These are phyloP conservation scores for Bryum argenteum DNA, from an alignment of 225 moss, liverwort and hornwort genomes.

Conservation along the genomic window DNA sequence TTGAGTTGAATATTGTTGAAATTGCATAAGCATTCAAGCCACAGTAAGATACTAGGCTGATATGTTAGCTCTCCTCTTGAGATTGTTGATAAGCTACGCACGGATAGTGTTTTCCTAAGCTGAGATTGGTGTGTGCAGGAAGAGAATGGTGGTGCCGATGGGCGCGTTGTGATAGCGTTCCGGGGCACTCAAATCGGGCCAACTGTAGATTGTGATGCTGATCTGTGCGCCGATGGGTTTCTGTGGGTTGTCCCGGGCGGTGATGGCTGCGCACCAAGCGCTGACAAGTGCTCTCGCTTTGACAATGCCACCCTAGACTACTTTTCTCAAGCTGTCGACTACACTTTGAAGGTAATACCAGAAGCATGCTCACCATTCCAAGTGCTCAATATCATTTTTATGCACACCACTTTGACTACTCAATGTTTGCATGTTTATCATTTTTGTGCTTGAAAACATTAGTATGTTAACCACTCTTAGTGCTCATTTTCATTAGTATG, in stretches of 20 bases:
- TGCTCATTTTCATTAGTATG: no score
- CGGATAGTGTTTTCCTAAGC: background rate
- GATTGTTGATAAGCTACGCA: background rate
- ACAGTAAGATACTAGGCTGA: background rate
- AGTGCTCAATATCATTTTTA: no score
- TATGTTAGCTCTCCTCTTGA: background rate
- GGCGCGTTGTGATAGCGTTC: constrained; percentile 46
- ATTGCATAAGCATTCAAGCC: background rate
- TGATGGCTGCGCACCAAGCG: background rate
- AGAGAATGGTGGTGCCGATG: constrained; percentile 37
- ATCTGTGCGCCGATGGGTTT: constrained; percentile 33
- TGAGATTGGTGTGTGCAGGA: constrained; percentile 30
- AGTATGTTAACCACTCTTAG: no score
- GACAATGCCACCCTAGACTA: constrained; percentile 45
- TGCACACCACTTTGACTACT: no score
- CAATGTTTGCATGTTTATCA: no score
- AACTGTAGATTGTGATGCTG: constrained; percentile 34
- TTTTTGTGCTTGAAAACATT: no score
- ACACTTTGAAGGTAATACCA: constrained; percentile 49
- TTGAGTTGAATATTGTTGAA: no score
- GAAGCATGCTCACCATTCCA: no score
- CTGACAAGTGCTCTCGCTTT: constrained; percentile 37
- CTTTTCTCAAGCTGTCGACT: constrained; percentile 39
- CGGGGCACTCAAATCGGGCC: constrained; percentile 33
- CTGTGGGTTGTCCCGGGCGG: constrained; percentile 27